phyloP scores from a whole-genome alignment of 257 asterid species.

The Rauvolfia tetraphylla region DNA sequence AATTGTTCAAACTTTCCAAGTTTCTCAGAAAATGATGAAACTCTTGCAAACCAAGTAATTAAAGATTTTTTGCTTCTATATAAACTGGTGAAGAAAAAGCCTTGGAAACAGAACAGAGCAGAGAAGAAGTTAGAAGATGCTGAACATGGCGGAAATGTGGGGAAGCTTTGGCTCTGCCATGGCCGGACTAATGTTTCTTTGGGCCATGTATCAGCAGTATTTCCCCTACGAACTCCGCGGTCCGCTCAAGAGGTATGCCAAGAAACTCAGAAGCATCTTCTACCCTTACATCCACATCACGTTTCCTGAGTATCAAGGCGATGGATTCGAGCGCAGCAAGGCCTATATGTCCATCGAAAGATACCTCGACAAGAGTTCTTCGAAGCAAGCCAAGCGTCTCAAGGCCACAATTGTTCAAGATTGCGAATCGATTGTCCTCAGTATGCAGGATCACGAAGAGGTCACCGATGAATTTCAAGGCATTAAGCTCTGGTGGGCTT shows the following conservation, averaged over 20 bases:
- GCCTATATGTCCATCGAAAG: slow-evolving; percentile 11
- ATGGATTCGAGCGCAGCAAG: slow-evolving; percentile 12
- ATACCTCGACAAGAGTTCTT: slow-evolving; percentile 5
- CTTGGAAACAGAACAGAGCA: no score
- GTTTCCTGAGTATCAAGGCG: slow-evolving; percentile 18
- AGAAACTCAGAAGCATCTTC: neutral
- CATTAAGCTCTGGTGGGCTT: slow-evolving; percentile 48
- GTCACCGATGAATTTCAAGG: slow-evolving; percentile 39
- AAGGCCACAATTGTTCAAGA: slow-evolving; percentile 1
- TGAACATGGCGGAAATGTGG: no score
- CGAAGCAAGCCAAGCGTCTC: slow-evolving; percentile 3
- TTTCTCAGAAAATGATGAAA: no score
- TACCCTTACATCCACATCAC: slow-evolving; percentile 28
- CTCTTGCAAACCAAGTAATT: no score
- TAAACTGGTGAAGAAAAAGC: no score
- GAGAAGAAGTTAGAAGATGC: no score
- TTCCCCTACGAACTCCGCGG: slow-evolving; percentile 19
- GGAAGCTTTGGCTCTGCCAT: no score
- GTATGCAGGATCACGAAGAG: slow-evolving; percentile 52
- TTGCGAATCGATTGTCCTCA: slow-evolving; percentile 38
- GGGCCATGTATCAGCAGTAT: slow-evolving; percentile 20
- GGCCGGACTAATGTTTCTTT: slow-evolving; percentile 16
- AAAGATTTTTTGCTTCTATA: no score
- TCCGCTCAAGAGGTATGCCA: neutral
- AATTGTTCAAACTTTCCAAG: no score